Base-by-base conservation (phyloP, 169 alveolate species). In the Plasmodium berghei region DNA sequence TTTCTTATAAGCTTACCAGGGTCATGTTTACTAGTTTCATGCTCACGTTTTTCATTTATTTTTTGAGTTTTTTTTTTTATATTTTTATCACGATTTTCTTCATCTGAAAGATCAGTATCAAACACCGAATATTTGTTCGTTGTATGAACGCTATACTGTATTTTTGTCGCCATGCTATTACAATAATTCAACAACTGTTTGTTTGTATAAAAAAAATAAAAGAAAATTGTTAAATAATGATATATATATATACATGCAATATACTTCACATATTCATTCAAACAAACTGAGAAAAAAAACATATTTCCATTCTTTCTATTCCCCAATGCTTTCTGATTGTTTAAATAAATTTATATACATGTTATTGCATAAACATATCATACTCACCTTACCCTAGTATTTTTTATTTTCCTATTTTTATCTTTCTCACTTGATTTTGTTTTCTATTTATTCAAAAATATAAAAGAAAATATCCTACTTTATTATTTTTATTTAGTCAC, bases 101-200 rank as follows among this genome's bases (percentile, higher is more conserved):
- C 90, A 28, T 69, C 74, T 3, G 74, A 62, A 56, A 22, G 26
- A 45, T 67, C 90, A 70, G 73, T 83, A 28, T 83, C 90, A 61
- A 83, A 83, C 42, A 83, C 90, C 9, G 90, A 83, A 62, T 54
- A 83, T 45, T 83, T 83, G 83, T 83, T 83, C 63, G 90, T 67
- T 20, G 85, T 83, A 64, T 83, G 90, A 62, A 83, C 85, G 56
- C 49, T 83, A 71, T 83, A 83, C 6, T 40, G 72, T 28, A 83
- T 40, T 40, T 83, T 83, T 45, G 90, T 61, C 52, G 90, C 85
- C 90, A 83, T 83, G 12, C 64, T 77, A 34, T 34, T 28, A 48
- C 26, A 49, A 10, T 52, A 16, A 16, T 40, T 14, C 89, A 75
- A 63, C 89, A 63, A 63, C 64, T 49, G 56, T 22, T 1, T 20